A percentile compares a stretch with the other conserved stretches of the same genome.
These are phyloP conservation scores for Chlorella sorokiniana DNA, from an alignment of 139 green algal species.

Conservation along the genomic window DNA sequence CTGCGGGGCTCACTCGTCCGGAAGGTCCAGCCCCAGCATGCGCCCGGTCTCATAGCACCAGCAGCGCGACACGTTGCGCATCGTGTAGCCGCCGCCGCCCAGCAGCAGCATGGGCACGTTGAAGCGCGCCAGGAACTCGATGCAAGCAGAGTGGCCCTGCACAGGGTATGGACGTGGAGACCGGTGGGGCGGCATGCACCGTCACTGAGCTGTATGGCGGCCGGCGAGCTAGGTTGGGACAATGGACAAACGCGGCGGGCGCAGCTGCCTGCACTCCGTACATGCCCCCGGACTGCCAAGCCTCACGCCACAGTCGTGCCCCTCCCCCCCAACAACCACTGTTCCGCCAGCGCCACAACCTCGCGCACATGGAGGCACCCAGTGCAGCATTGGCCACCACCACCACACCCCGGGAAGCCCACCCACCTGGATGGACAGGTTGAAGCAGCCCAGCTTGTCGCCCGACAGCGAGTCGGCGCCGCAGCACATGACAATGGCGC, in stretches of 20 bases:
- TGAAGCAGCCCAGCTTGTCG: conserved; percentile 99
- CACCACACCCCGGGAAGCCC: neutral
- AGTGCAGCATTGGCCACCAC: neutral
- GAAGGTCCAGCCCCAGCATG: conserved; percentile 82
- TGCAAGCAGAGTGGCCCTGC: conserved; percentile 86
- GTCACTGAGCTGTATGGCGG: no score
- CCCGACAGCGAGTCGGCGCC: conserved; percentile 94
- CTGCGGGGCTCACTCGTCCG: conserved; percentile 60
- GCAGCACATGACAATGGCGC: conserved; percentile 96
- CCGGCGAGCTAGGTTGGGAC: no score
- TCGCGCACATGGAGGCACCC: no score
- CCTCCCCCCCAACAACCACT: no score
- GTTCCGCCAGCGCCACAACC: no score
- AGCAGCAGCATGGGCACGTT: conserved; percentile 95
- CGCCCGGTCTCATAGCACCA: conserved; percentile 98
- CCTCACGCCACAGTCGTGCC: neutral
- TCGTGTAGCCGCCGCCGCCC: conserved; percentile 96
- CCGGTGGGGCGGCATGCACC: no score
- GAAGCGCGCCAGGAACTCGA: conserved; percentile 95
- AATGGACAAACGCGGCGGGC: no score
- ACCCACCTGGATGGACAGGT: conserved; percentile 85
- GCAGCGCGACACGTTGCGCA: conserved; percentile 98
- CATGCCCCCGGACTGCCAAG: neutral
- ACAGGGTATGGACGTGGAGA: no score
- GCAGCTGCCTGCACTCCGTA: no score